Percentiles rank a stretch among this genome's conserved stretches.
phyloP scores from a whole-genome alignment of 345 rosid species.

The Anastatica hierochuntica region DNA sequence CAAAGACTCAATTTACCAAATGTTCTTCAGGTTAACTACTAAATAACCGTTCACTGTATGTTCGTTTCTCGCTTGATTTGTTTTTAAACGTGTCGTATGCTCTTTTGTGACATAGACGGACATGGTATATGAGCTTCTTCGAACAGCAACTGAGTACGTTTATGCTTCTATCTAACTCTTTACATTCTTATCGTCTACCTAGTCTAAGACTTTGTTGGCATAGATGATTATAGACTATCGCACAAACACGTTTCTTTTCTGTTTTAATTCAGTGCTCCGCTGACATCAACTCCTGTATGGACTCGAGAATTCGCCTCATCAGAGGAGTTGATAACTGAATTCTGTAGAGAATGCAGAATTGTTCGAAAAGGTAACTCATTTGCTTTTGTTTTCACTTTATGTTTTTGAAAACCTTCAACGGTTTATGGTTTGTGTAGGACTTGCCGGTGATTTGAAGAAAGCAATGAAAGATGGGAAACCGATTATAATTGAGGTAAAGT shows the following conservation, averaged over 20 bases:
- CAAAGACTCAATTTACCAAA: slow-evolving; percentile 96
- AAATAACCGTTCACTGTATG: neutral
- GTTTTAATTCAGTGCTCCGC: slow-evolving; percentile 61
- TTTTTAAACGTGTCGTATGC: slow-evolving; percentile 3
- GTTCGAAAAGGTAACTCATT: slow-evolving; percentile 87
- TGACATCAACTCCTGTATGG: slow-evolving; percentile 93
- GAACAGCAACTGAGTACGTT: slow-evolving; percentile 86
- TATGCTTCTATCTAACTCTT: neutral
- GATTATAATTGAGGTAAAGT: slow-evolving; percentile 80
- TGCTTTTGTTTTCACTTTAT: neutral
- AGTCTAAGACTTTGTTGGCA: neutral
- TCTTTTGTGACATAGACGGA: slow-evolving; percentile 53
- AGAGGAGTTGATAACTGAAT: slow-evolving; percentile 85
- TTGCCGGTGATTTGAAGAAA: slow-evolving; percentile 97
- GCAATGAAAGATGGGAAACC: slow-evolving; percentile 99
- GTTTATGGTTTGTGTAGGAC: slow-evolving; percentile 41
- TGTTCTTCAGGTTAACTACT: slow-evolving; percentile 70
- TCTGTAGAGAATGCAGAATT: slow-evolving; percentile 93
- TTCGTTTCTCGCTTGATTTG: neutral
- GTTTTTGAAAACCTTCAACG: neutral
- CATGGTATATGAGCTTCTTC: slow-evolving; percentile 80
- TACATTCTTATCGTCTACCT: neutral
- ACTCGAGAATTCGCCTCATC: slow-evolving; percentile 72
- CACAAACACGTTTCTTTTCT: neutral
- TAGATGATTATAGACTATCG: neutral